Evolutionary conservation across 169 alveolate genomes (phyloP), one percentile per base, ranked within the genome.

Genomic region (Eimeria maxima): DNA sequence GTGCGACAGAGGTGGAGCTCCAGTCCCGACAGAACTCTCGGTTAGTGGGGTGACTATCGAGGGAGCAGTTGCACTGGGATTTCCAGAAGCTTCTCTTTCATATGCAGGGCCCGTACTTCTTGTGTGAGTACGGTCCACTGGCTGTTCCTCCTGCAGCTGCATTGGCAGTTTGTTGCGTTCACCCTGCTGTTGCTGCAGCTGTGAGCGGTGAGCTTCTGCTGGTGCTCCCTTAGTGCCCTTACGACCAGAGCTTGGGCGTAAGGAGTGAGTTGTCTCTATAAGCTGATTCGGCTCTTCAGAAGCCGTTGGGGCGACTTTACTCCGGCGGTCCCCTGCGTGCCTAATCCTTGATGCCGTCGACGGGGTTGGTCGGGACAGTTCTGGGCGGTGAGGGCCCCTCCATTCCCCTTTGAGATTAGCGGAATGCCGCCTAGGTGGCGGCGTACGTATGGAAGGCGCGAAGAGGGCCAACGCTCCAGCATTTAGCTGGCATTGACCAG

Each of bases 381-480:
- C 57, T 63, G 81, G 44, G 4, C 45, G 53, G 81, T 45, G 65
- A 29, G 60, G 53, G 93, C 57, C 42, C 38, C 83, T 86, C 93
- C 80, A 55, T 0, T 86, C 93, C 44, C 50, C 53, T 33, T 86
- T 86, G 1, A 42, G 50, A 50, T 86, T 63, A 60, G 65, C 60
- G n/a, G 57, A 33, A 27, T 86, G 78, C 29, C 80, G 45, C 47
- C 93, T 42, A 45, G 78, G 78, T 29, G 93, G 80, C 4, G 93
- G 93, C 65, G 93, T 86, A 65, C 93, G 78, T 63, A 47, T 86
- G 20, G 93, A 86, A 47, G 93, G 93, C 20, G 81, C 93, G 50
- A 86, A 86, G n/a, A 86, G 80, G 47, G 93, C 93, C 93, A 86
- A 55, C 29, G 80, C 65, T 50, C 50, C 93, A 38, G 93, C 93